Conservation (phyloP, 208 protist species). For the Trypanosoma theileri region DNA sequence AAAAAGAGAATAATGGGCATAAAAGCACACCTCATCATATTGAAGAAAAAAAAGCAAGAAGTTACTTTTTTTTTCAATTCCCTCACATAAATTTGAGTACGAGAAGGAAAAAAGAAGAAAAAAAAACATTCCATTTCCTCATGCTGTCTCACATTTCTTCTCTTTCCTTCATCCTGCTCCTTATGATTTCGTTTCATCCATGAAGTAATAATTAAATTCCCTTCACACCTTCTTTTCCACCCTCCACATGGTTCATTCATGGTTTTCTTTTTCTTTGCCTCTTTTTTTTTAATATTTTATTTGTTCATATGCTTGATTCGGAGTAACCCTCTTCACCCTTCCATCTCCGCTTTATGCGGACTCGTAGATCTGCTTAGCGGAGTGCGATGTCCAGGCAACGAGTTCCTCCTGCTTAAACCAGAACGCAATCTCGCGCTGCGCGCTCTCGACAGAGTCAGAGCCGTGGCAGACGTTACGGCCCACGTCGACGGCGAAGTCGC, state of each 20-base stretch:
- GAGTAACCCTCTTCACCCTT: background rate
- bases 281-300: constrained; percentile 9
- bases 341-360: constrained; percentile 21
- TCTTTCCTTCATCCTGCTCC: constrained; percentile 17
- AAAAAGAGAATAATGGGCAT: too few relatives aligned
- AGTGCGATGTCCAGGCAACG: constrained; percentile 75
- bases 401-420: constrained; percentile 96
- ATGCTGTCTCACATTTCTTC: background rate
- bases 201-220: background rate
- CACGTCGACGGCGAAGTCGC: constrained; percentile 95
- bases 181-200: background rate
- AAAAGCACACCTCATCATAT: too few relatives aligned
- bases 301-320: constrained; percentile 3
- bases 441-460: constrained; percentile 93
- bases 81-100: background rate
- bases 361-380: constrained; percentile 86
- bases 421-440: constrained; percentile 94
- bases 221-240: background rate
- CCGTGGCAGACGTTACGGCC: constrained; percentile 97
- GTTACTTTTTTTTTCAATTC: background rate
- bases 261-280: constrained; percentile 16
- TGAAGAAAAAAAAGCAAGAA: background rate
- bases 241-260: background rate
- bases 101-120: background rate
- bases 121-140: background rate